Base-by-base conservation (phyloP, 306 rosid species). In the Begonia masoniana region DNA sequence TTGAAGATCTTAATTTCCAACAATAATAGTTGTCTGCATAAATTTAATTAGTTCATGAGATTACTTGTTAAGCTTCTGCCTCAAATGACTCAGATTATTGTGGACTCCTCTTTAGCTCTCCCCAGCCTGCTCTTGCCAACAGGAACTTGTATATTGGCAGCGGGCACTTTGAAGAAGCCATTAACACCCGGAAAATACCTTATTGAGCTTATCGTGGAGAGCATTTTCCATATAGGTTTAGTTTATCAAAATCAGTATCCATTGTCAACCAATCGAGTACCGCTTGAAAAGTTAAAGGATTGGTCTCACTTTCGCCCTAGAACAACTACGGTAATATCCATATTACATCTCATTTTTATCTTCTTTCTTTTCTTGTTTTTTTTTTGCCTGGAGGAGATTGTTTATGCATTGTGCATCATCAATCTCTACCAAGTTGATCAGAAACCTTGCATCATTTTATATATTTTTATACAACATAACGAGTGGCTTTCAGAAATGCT, bases 61-160 rank as follows among this genome's bases (percentile, higher is more conserved):
- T 31, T 31, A 31, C 39, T 31, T 31, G 39, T 31, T 31, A 31
- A 31, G 7, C 39, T 31, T 31, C 39, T 4, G 11, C 46, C 10
- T 12, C 12, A 58, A 64, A 52, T 36, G 48, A 61, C 49, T 49
- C 68, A 92, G 99, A 83, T 87, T 49, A 71, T 74, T 59, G 77
- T 92, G 17, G 89, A 76, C 19, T 79, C 96, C 39, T 64, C 89
- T 3, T 14, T 83, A 57, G 72, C 71, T 42, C 74, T 69, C 15
- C 79, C 74, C 10, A 54, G 66, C 63, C 58, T 56, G 65, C 64
- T 87, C 10, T 50, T 79, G 60, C 76, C 72, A 47, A 76, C 73
- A 21, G 99, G 99, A 58, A 87, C 99, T 35, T 74, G 89, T 64
- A 68, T 92, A n/a, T 59, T 82, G 61, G 96, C 73, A 61, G 85